Conservation (phyloP, 805 yeast species). For the Myxozyma sirexii region DNA sequence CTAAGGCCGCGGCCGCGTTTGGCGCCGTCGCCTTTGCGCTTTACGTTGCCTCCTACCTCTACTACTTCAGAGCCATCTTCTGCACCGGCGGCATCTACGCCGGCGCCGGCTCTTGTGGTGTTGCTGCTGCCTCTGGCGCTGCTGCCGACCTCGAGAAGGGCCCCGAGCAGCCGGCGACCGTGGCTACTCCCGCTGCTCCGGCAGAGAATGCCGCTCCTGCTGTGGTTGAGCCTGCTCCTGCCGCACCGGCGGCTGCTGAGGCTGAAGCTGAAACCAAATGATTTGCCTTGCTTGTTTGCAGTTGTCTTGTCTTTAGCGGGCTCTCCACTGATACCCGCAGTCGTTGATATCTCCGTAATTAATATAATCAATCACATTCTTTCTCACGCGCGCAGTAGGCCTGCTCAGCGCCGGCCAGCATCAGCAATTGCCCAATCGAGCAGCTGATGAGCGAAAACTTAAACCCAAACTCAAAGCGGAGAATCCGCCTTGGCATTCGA, state of each 20-base stretch:
- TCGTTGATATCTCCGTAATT: too few relatives aligned
- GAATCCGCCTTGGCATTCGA: not conserved
- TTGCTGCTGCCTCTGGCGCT: constrained; percentile 1
- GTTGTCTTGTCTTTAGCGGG: too few relatives aligned
- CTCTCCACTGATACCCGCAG: too few relatives aligned
- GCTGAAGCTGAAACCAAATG: not conserved
- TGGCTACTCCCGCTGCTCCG: not conserved
- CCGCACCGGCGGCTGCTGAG: constrained; percentile 6
- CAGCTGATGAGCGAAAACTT: too few relatives aligned
- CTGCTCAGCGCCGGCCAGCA: too few relatives aligned
- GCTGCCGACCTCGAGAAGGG: constrained; percentile 6
- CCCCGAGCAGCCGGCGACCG: not conserved
- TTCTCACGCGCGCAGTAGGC: too few relatives aligned
- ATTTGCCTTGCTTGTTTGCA: too few relatives aligned
- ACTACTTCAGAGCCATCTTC: constrained; percentile 9
- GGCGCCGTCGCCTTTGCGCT: constrained; percentile 30
- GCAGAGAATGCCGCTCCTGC: not conserved
- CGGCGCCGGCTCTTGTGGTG: too few relatives aligned
- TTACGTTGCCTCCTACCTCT: constrained; percentile 8
- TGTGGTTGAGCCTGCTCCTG: constrained; percentile 7
- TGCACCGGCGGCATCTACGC: not conserved
- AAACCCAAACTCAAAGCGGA: not conserved
- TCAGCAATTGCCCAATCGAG: too few relatives aligned
- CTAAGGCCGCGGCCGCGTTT: constrained; percentile 33
- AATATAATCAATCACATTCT: too few relatives aligned